Evolutionary conservation across 345 rosid genomes (phyloP), one percentile per base, ranked within the genome.

Genomic region (Eutrema heterophyllum): DNA sequence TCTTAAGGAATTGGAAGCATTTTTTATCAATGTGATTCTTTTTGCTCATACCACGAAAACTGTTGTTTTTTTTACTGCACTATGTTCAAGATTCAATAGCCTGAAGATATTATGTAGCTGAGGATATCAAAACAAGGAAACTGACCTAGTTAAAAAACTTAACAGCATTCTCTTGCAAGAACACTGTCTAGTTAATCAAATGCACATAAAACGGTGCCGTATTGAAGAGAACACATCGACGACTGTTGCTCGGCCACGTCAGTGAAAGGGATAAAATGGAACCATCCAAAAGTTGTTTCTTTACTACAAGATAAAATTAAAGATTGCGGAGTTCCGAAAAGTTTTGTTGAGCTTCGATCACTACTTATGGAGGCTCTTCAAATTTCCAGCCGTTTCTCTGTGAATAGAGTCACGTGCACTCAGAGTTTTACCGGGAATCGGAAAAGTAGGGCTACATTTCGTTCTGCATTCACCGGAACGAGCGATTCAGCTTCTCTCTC

Each of bases 401-500:
- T 75, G 12, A 75, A 24, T 5, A 75, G 56, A 75, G 32, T 12
- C 21, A 29, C 73, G 10, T 68, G 56, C 14, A 33, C 73, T 21
- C 73, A 43, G 55, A 75, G 0, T 24, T 7, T 0, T 1, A 51
- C 40, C 1, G 18, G 7, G 5, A 27, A 2, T 2, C 27, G 40
- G 26, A 69, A 65, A 54, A 79, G 64, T 24, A 73, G 78, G 3
- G 30, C 85, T 45, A 62, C 51, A 15, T 33, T 83, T n/a, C 29
- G 67, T 43, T 75, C 86, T 67, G 82, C 89, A 5, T 84, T 80
- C 81, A 68, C 80, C 35, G 84, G 85, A 63, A 51, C 76, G 5
- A 74, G 45, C 84, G 67, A 68, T 32, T 72, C 80, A 54, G 41
- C 85, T 76, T 81, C 81, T 29, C 87, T 91, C 30, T 83, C 87